These are phyloP conservation scores for Aspergillus neotritici DNA, from an alignment of 2,329 filamentous ascomycete species.

Conservation along the genomic window DNA sequence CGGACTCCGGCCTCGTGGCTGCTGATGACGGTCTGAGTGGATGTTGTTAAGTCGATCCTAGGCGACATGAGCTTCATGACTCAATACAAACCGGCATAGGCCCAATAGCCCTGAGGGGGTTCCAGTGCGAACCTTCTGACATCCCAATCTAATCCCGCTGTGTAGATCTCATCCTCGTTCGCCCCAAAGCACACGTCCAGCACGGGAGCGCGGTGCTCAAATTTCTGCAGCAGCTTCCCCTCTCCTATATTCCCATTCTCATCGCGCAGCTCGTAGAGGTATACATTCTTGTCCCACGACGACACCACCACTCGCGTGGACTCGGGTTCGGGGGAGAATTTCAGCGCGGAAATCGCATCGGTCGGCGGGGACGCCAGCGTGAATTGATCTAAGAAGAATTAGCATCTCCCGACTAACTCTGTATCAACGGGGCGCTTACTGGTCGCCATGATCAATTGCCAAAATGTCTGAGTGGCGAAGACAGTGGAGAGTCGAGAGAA, in stretches of 20 bases:
- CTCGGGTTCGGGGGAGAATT: conserved; percentile 71
- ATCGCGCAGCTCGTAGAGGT: conserved; percentile 71
- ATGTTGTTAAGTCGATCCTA: conserved; percentile 66
- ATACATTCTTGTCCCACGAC: conserved; percentile 90
- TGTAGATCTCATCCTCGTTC: conserved; percentile 77
- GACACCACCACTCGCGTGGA: conserved; percentile 79
- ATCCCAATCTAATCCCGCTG: conserved; percentile 77
- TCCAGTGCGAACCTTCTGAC: conserved; percentile 63
- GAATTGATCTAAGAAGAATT: conserved; percentile 56
- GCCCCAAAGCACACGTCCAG: conserved; percentile 87
- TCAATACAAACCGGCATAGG: neutral
- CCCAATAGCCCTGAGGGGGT: neutral
- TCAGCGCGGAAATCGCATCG: conserved; percentile 81
- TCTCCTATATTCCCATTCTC: conserved; percentile 51
- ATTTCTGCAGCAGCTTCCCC: conserved; percentile 64
- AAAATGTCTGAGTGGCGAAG: neutral
- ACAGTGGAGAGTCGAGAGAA: conserved; percentile 11
- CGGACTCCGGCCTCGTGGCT: conserved; percentile 75
- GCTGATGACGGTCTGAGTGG: conserved; percentile 68
- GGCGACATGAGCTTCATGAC: conserved; percentile 6
- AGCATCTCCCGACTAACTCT: too few relatives aligned
- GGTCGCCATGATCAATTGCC: conserved; percentile 34
- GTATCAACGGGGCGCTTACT: conserved; percentile 26
- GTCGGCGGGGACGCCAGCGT: conserved; percentile 74
- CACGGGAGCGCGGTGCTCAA: conserved; percentile 77